Base-by-base conservation (phyloP, 2,329 filamentous ascomycete genomes). In the Aureobasidium sp. region DNA sequence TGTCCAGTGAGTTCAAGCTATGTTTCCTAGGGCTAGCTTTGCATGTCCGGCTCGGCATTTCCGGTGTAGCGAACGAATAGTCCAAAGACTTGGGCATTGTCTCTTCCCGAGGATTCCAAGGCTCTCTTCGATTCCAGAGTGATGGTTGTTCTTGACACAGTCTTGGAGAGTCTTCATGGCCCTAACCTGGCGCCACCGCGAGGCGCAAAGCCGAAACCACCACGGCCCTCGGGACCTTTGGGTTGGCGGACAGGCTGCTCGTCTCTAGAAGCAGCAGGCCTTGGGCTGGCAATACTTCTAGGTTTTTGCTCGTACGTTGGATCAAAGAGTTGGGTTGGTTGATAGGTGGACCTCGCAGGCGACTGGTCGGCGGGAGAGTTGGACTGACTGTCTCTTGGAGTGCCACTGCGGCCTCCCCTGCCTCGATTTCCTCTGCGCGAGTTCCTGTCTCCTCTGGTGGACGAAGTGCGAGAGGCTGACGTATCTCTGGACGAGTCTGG, bases 181-280 rank as follows among this genome's bases (percentile, higher is more conserved):
- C 37, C 12, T 20, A 27, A 41, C 17, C 15, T 56, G 52, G 22
- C 52, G 25, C 52, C 52, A 22, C 52, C 52, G 15, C 52, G 52
- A 34, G 52, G 79, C 51, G 81, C 82, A 70, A 94, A 92, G 39
- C 88, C 89, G 74, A 91, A 91, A 0, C 90, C 90, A 62, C 87
- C 89, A 69, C 88, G 82, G 63, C 89, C 89, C 71, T 95, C 89
- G 11, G 92, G 92, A 11, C 91, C 91, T 69, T 84, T 83, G 1
- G 92, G 91, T 70, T 84, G 80, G 65, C 92, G 84, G 64, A 91
- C 82, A 17, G 89, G 83, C 65, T 87, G 85, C 52, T 88, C 83
- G 31, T 85, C 82, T 59, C 80, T 82, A n/a, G 81, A 80, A 5
- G 81, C 80, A 14, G 77, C 78, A 20, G 79, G 74, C 62, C 78